phyloP scores from a whole-genome alignment of 345 rosid species.

The Citrus glauca region DNA sequence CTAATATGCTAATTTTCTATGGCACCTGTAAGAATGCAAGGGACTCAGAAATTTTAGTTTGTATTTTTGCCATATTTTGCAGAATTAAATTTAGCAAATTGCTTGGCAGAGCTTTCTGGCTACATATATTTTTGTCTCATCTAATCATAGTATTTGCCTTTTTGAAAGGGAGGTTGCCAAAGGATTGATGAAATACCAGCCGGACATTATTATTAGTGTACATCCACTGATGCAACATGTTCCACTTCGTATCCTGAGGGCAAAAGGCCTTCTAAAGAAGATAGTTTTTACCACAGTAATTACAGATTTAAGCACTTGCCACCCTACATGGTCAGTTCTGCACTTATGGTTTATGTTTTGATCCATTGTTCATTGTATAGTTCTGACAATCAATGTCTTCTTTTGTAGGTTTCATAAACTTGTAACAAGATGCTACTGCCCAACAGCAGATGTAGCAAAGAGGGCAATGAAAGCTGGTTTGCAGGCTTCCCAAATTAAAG shows the following conservation, averaged over 20 bases:
- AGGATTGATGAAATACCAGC: slow-evolving; percentile 97
- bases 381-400: slow-evolving; percentile 11
- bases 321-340: slow-evolving; percentile 85
- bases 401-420: slow-evolving; percentile 94
- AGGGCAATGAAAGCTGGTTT: slow-evolving; percentile 93
- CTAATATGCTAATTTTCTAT: not conserved
- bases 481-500: slow-evolving; percentile 75
- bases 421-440: slow-evolving; percentile 98
- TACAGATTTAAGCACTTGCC: slow-evolving; percentile 97
- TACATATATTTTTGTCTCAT: slow-evolving; percentile 1
- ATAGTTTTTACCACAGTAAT: slow-evolving; percentile 91
- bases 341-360: not conserved
- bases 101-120: not conserved
- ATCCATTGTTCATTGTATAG: slow-evolving; percentile 1
- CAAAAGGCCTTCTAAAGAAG: slow-evolving; percentile 83
- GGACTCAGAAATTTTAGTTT: not conserved
- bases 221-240: slow-evolving; percentile 99
- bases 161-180: slow-evolving; percentile 80
- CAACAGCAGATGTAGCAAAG: slow-evolving; percentile 83
- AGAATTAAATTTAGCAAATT: not conserved
- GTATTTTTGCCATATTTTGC: not conserved
- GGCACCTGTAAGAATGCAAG: not conserved
- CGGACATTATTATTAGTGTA: slow-evolving; percentile 91
- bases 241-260: slow-evolving; percentile 89
- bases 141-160: slow-evolving; percentile 13